Base-by-base conservation (phyloP, 306 rosid species). In the Nissolia schottii region DNA sequence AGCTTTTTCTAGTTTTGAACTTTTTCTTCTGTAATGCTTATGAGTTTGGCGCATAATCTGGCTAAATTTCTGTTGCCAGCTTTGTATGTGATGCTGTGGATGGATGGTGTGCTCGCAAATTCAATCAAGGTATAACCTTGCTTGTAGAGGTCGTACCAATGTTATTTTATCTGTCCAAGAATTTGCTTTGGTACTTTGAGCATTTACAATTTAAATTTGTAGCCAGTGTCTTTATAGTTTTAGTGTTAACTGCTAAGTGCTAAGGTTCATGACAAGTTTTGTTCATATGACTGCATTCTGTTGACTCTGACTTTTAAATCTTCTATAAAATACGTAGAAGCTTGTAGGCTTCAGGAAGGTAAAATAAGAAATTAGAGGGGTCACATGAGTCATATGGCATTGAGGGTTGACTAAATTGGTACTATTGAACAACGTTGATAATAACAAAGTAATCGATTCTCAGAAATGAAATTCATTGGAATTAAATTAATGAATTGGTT, bases 21-120 rank as follows among this genome's bases (percentile, higher is more conserved):
- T 49, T 27, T 56, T 28, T 25, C 45, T 15, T 54, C 48, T 72
- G 79, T 68, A 59, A 50, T 18, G 10, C 59, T 50, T 58, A 24
- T 69, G 57, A 77, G 24, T 25, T 48, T 1, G 78, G 46, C 28
- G 27, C 19, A 20, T 74, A 71, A 75, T 46, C 49, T 85, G 75
- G 60, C 64, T 79, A n/a, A 51, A 23, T 59, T 54, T 76, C 7
- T 80, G 63, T 69, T 85, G 73, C 48, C 90, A 95, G 99, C 86
- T 95, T 95, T 84, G 96, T 91, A 15, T 91, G 96, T 11, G 99
- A 95, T 83, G 97, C 89, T 37, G 77, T 95, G 20, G 99, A 95
- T 79, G 99, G 99, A 57, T 95, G 99, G 99, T 88, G 96, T 82
- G 99, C 99, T 76, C 99, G 97, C 79, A 95, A 83, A 81, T 95